Percentiles rank a stretch among this genome's conserved stretches.
Evolutionary conservation across 768 basidiomycete genomes (phyloP).

Genomic region (Mycena maculata): DNA sequence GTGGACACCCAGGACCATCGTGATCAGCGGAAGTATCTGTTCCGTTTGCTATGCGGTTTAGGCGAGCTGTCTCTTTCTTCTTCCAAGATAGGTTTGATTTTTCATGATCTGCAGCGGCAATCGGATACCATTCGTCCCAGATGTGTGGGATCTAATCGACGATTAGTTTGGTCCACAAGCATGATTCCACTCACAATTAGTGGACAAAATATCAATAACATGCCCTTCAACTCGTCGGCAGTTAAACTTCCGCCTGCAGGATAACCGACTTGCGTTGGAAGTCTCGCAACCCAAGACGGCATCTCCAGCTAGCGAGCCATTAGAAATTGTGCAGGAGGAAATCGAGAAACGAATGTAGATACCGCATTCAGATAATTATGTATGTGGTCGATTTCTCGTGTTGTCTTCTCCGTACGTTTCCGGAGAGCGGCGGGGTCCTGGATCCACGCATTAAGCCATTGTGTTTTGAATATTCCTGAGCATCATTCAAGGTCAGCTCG

Average conservation of each 20-base stretch:
- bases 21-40: not conserved
- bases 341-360: not conserved
- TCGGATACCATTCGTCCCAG: constrained; percentile 16
- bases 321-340: not conserved
- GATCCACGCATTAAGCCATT: constrained; percentile 11
- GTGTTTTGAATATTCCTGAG: constrained; percentile 6
- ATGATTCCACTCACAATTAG: constrained; percentile 27
- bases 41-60: not conserved
- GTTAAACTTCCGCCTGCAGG: constrained; percentile 40
- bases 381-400: constrained; percentile 36
- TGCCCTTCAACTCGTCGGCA: constrained; percentile 40
- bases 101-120: constrained; percentile 9
- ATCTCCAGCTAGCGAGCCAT: constrained; percentile 30
- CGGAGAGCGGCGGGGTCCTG: not conserved
- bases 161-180: not conserved
- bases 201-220: constrained; percentile 30
- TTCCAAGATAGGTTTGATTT: not conserved
- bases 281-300: constrained; percentile 34
- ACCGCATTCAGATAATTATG: constrained; percentile 28
- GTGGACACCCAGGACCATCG: not conserved
- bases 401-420: constrained; percentile 9
- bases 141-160: constrained; percentile 6
- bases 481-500: not conserved
- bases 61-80: constrained; percentile 7
- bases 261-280: constrained; percentile 37